Evolutionary conservation across 352 stramenopile species (phyloP).

Genomic region (Pythium folliculosum): DNA sequence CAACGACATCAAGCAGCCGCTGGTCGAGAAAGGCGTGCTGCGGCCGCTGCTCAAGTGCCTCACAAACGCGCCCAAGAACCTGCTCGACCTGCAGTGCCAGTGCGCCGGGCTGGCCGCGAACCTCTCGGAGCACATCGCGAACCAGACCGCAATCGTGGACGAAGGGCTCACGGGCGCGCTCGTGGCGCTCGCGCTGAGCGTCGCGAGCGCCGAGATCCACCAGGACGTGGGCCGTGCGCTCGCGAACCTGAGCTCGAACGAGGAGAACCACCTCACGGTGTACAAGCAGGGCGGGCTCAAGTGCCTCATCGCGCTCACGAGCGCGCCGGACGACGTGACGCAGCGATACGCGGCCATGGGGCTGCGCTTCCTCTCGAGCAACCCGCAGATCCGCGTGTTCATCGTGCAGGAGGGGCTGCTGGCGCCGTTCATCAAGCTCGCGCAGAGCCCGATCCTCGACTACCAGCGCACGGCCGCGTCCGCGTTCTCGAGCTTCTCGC

Average conservation of each 20-base stretch:
- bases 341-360: constrained; percentile 96
- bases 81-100: constrained; percentile 92
- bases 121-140: constrained; percentile 90
- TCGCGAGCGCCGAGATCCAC: constrained; percentile 91
- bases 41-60: constrained; percentile 89
- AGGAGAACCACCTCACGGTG: constrained; percentile 92
- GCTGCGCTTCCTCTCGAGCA: constrained; percentile 93
- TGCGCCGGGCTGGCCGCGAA: constrained; percentile 94
- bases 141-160: constrained; percentile 92
- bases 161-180: constrained; percentile 87
- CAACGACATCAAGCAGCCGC: constrained; percentile 83
- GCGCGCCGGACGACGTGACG: constrained; percentile 88
- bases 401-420: constrained; percentile 92
- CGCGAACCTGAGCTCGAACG: constrained; percentile 94
- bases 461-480: constrained; percentile 92
- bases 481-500: constrained; percentile 91
- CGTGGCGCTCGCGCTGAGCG: constrained; percentile 61
- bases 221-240: constrained; percentile 92
- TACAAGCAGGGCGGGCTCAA: constrained; percentile 93
- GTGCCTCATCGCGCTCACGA: constrained; percentile 89
- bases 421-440: constrained; percentile 91
- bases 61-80: constrained; percentile 58
- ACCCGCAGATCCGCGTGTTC: constrained; percentile 92
- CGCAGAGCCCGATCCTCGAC: constrained; percentile 89
- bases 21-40: constrained; percentile 83